These are phyloP conservation scores for Aspergillus texensis DNA, from an alignment of 2,329 filamentous ascomycete species.

Conservation along the genomic window DNA sequence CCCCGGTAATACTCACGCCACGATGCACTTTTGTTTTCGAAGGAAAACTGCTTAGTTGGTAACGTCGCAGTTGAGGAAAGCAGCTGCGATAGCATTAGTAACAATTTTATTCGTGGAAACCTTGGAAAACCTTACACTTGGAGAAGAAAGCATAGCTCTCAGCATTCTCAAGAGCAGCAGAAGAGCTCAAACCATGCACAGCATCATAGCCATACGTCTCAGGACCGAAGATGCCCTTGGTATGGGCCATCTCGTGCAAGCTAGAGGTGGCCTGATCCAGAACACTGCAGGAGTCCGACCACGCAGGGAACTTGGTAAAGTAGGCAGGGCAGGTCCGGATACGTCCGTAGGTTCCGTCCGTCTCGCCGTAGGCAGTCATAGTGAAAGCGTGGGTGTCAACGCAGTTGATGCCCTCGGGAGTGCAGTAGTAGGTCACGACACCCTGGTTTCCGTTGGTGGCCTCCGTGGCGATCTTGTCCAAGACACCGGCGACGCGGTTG, in stretches of 20 bases:
- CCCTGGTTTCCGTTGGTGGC: not conserved
- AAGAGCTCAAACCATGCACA: not conserved
- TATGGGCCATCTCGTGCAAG: slow-evolving; percentile 9
- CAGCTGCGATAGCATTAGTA: not conserved
- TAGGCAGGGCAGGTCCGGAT: slow-evolving; percentile 8
- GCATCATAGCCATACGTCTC: slow-evolving; percentile 9
- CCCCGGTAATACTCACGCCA: not conserved
- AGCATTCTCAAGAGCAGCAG: slow-evolving; percentile 1
- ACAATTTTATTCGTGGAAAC: not conserved
- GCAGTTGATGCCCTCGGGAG: slow-evolving; percentile 3
- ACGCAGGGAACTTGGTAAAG: slow-evolving; percentile 1
- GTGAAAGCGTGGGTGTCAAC: not conserved
- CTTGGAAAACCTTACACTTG: slow-evolving; percentile 1
- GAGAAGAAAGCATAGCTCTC: slow-evolving; percentile 11
- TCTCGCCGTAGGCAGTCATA: slow-evolving; percentile 6
- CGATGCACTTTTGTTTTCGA: not conserved
- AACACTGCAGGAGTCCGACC: not conserved
- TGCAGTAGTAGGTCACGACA: slow-evolving; percentile 2
- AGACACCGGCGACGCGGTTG: slow-evolving; percentile 1
- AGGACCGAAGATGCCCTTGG: slow-evolving; percentile 4
- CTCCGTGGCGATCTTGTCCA: slow-evolving; percentile 3
- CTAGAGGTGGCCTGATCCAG: slow-evolving; percentile 6
- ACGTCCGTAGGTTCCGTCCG: slow-evolving; percentile 1
- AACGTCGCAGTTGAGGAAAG: slow-evolving; percentile 3
- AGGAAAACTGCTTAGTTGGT: not conserved